Evolutionary conservation across 345 rosid genomes (phyloP).

Genomic region (Gossypium arboreum): DNA sequence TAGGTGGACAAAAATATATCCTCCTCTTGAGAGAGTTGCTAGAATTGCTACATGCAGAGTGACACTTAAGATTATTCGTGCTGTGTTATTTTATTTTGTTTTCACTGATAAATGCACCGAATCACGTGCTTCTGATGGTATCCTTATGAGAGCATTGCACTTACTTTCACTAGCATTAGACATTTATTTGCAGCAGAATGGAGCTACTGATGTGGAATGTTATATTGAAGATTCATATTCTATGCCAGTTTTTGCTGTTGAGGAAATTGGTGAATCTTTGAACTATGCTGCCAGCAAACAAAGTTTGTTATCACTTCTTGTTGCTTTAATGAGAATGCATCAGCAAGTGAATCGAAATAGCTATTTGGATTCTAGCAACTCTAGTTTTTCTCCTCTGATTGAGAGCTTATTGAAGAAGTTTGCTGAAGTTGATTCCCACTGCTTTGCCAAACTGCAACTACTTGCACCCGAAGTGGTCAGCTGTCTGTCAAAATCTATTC

Average conservation of each 20-base stretch:
- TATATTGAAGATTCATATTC: slow-evolving; percentile 38
- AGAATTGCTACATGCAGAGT: slow-evolving; percentile 72
- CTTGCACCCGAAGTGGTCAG: slow-evolving; percentile 76
- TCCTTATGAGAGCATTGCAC: slow-evolving; percentile 73
- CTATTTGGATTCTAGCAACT: slow-evolving; percentile 57
- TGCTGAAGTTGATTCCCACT: slow-evolving; percentile 62
- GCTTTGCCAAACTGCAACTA: slow-evolving; percentile 59
- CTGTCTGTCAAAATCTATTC: slow-evolving; percentile 32
- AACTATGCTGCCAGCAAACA: slow-evolving; percentile 46
- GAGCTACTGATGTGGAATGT: slow-evolving; percentile 27
- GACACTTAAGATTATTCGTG: slow-evolving; percentile 61
- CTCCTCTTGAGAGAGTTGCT: slow-evolving; percentile 66
- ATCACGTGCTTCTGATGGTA: slow-evolving; percentile 73
- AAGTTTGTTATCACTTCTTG: slow-evolving; percentile 89
- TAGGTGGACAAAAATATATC: slow-evolving; percentile 69
- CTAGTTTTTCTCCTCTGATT: slow-evolving; percentile 67
- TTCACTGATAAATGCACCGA: slow-evolving; percentile 51
- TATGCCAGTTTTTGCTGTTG: slow-evolving; percentile 53
- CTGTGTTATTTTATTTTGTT: slow-evolving; percentile 72
- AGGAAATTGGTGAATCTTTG: slow-evolving; percentile 52
- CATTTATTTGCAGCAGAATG: slow-evolving; percentile 56
- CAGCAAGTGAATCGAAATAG: slow-evolving; percentile 41
- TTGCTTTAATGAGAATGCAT: slow-evolving; percentile 64
- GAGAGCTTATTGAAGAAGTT: slow-evolving; percentile 70
- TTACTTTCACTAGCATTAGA: slow-evolving; percentile 74